Evolutionary conservation across 1,284 basidiomycete genomes (phyloP), one percentile per base, ranked within the genome.

Genomic region (Pisolithus thermaeus): DNA sequence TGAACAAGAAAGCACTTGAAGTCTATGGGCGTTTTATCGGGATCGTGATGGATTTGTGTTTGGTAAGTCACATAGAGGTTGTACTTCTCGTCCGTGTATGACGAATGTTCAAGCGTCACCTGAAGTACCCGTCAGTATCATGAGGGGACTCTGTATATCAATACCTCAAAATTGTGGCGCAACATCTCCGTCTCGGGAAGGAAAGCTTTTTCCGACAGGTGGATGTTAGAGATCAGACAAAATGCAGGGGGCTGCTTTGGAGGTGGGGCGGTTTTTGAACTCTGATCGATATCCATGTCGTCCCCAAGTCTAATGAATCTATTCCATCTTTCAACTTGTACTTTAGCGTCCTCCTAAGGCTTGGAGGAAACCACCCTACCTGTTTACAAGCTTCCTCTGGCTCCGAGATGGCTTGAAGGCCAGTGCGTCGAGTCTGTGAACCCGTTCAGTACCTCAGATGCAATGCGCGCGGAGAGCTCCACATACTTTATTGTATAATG

Each of bases 401-500:
- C 85, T 87, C 64, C 84, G 87, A 12, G 84, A 83, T 0, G 87
- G 79, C 57, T 81, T 80, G 71, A 94, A 95, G n/a, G 64, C 65
- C 0, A 73, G 57, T 0, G 80, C 81, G 62, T 92, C 87, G n/a
- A 96, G 75, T 61, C 90, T 91, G 56, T 39, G 32, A 32, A 40
- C 25, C 37, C 30, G 28, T 37, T 56, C 49, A 37, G 28, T 30
- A 54, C 52, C 16, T 14, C 32, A 14, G 32, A 35, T 16, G 12
- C 36, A 30, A 42, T 20, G 32, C 46, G 52, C 27, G 38, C 49
- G 18, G 45, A 43, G 37, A 46, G 43, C 51, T 47, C 47, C 27
- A 63, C 71, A 47, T 58, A 89, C 81, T 81, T 87, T 67, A 97
- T 97, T 0, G 93, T 92, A 64, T 95, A 96, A 57, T 92, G 90